Evolutionary conservation across 2,329 filamentous ascomycete genomes (phyloP), one percentile per base, ranked within the genome.

Genomic region (Xylariaceae sp.): DNA sequence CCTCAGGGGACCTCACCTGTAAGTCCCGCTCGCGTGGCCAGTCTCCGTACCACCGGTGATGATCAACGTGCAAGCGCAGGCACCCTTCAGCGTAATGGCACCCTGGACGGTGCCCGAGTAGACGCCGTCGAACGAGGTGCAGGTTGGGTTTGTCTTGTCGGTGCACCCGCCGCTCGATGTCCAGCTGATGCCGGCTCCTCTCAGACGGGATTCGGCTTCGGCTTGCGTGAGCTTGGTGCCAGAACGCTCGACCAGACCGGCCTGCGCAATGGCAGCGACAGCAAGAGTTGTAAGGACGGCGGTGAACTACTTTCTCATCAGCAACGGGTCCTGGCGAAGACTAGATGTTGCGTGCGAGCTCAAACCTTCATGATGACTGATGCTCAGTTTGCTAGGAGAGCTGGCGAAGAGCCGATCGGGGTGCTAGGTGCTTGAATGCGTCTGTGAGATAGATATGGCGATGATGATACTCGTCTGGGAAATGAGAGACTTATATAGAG

Each of bases 11-110:
- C 48, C 16, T 47, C 9, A 53, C 54, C 54, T 57, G 7, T 58
- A 58, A 8, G 55, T 58, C 2, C 55, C 55, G 20, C 51, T 48
- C 3, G 55, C 55, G 16, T 58, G 55, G 3, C 55, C 55, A 1
- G 52, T 55, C 29, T 58, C 55, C 9, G 55, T 58, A 1, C 55
- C 55, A 9, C 55, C 55, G 23, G 55, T 58, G 21, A 58, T 58
- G 23, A 46, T 55, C 10, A 58, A 21, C 7, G 55, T 51, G 42
- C 55, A 58, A n/a, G 16, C 55, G 20, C 55, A 58, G 20, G 51
- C 51, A 5, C 26, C 6, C 47, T 55, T 58, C 16, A 58, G 18
- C 4, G 55, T 58, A 5, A 58, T 33, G 10, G 51, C 55, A 8
- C 55, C 55, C 13, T 41, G 24, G 21, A 58, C 55, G 8, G 55